Percentiles rank a stretch among this genome's conserved stretches.
phyloP scores from a whole-genome alignment of 164 flowering plant genomes.

The Umbilicus rupestris region DNA sequence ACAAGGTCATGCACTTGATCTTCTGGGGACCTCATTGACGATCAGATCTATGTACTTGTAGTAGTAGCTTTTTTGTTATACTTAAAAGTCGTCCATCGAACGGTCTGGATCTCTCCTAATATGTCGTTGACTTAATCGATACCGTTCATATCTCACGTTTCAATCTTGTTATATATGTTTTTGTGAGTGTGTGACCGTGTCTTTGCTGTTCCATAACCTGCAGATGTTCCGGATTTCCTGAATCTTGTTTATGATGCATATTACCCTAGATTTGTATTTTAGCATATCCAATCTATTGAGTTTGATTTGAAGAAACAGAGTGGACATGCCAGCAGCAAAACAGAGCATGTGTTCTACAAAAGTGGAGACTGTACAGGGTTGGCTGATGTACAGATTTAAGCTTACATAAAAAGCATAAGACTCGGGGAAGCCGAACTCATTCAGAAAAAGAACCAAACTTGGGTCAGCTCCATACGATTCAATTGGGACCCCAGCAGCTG shows the following conservation, averaged over 20 bases:
- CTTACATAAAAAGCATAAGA: not conserved
- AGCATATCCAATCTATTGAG: too few species aligned
- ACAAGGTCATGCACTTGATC: conserved; percentile 17
- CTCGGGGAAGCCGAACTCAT: not conserved
- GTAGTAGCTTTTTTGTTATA: not conserved
- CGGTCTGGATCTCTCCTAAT: not conserved
- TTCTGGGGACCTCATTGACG: conserved; percentile 17
- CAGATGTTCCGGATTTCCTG: not conserved
- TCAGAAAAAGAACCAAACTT: not conserved
- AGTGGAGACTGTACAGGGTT: not conserved
- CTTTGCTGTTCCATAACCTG: not conserved
- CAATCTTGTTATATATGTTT: not conserved
- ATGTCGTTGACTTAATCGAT: not conserved
- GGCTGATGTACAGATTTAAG: conserved; percentile 1
- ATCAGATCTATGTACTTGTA: not conserved
- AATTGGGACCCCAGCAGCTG: conserved; percentile 11
- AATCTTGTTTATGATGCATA: not conserved
- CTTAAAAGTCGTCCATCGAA: not conserved
- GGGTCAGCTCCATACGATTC: too few species aligned
- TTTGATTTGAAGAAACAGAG: not conserved
- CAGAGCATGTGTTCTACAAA: conserved; percentile 1
- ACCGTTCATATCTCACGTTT: not conserved
- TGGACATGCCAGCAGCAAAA: not conserved
- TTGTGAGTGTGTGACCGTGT: not conserved
- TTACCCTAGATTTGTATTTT: not conserved